Evolutionary conservation across 306 rosid genomes (phyloP).

Genomic region (Dalbergia oliveri): DNA sequence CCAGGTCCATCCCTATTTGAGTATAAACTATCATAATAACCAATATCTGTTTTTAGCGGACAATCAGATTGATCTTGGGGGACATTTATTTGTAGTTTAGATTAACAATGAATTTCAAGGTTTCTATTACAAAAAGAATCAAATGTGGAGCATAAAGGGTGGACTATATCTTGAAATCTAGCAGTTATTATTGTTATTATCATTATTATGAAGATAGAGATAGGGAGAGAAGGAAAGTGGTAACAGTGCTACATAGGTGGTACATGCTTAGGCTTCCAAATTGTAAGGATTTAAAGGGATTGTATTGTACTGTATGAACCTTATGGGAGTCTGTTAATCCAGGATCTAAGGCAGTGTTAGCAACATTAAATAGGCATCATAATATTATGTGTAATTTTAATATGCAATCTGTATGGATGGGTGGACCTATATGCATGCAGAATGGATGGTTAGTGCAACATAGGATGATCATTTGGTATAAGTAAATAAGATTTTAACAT

Average conservation of each 20-base stretch:
- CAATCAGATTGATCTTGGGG: constrained; percentile 20
- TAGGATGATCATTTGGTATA: constrained; percentile 17
- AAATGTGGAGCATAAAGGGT: constrained; percentile 10
- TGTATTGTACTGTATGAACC: constrained; percentile 12
- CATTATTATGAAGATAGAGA: not conserved
- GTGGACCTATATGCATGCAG: constrained; percentile 17
- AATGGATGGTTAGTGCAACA: constrained; percentile 36
- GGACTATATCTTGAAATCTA: not conserved
- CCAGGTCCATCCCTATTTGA: constrained; percentile 65
- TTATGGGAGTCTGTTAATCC: constrained; percentile 18
- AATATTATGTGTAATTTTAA: not conserved
- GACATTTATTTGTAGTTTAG: constrained; percentile 29
- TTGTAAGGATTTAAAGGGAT: not conserved
- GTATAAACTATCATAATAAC: constrained; percentile 9
- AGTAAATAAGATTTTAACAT: constrained; percentile 25
- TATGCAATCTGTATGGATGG: not conserved
- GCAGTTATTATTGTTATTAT: not conserved
- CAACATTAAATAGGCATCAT: constrained; percentile 4
- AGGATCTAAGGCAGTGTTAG: constrained; percentile 8
- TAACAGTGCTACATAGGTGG: not conserved
- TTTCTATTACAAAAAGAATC: constrained; percentile 4
- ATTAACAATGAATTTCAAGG: not conserved
- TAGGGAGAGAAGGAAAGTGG: constrained; percentile 5
- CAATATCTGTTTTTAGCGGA: constrained; percentile 8
- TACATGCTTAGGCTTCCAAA: constrained; percentile 12